Conservation (phyloP, 2,329 filamentous ascomycete species). For the Knufia petricola region DNA sequence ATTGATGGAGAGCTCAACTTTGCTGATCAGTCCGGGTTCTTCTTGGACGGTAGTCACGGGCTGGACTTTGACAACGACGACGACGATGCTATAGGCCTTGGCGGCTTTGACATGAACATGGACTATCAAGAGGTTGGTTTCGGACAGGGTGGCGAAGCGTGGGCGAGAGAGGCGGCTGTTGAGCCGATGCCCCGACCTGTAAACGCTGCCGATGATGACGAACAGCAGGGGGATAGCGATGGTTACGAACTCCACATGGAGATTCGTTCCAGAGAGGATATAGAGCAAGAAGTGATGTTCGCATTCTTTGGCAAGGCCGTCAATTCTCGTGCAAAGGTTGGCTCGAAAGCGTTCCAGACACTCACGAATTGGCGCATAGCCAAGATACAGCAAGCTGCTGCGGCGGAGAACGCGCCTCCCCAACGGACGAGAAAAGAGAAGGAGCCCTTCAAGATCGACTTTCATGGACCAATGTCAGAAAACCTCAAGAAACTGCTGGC, state of each 20-base stretch:
- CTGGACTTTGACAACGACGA: slow-evolving; percentile 73
- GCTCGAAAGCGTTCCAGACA: slow-evolving; percentile 80
- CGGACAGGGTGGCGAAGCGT: slow-evolving; percentile 89
- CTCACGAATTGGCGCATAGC: slow-evolving; percentile 98
- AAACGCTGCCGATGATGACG: slow-evolving; percentile 45
- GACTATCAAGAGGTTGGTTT: slow-evolving; percentile 62
- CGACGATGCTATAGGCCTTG: slow-evolving; percentile 51
- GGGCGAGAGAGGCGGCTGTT: slow-evolving; percentile 80
- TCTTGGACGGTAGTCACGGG: slow-evolving; percentile 78
- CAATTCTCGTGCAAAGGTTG: slow-evolving; percentile 37
- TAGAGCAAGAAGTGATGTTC: slow-evolving; percentile 82
- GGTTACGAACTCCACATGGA: slow-evolving; percentile 74
- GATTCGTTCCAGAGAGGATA: slow-evolving; percentile 52
- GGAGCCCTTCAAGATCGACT: slow-evolving; percentile 91
- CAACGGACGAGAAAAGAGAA: slow-evolving; percentile 74
- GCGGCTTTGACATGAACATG: slow-evolving; percentile 43
- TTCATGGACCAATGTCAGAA: slow-evolving; percentile 62
- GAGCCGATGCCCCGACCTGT: slow-evolving; percentile 71
- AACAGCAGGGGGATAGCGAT: slow-evolving; percentile 46
- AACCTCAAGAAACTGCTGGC: slow-evolving; percentile 67
- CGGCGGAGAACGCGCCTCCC: slow-evolving; percentile 40
- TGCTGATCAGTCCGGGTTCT: slow-evolving; percentile 64
- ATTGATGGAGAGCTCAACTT: slow-evolving; percentile 31
- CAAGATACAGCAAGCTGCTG: slow-evolving; percentile 71
- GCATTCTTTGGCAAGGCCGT: slow-evolving; percentile 94